Conservation (phyloP, 192 early-diverging fungal species). For the Hyaloraphidium curvatum region DNA sequence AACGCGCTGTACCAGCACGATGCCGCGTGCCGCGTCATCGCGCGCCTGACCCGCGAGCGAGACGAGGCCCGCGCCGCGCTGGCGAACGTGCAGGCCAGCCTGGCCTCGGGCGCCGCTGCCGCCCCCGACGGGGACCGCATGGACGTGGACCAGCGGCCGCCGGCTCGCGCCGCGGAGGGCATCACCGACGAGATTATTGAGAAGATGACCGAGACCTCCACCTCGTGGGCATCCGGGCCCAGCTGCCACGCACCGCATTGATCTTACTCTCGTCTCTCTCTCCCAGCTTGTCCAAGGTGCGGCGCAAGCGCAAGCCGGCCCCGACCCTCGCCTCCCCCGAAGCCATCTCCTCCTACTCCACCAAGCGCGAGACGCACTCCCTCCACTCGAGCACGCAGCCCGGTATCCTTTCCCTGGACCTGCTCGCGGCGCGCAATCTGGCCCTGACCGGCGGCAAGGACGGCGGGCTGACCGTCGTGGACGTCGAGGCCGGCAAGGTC, state of each 20-base stretch:
- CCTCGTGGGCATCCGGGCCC: slow-evolving; percentile 18
- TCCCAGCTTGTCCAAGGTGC: slow-evolving; percentile 33
- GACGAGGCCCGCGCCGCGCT: slow-evolving; percentile 60
- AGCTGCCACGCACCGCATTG: neutral
- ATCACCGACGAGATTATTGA: slow-evolving; percentile 10
- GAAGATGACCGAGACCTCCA: slow-evolving; percentile 29
- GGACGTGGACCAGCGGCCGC: slow-evolving; percentile 26
- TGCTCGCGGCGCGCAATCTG: slow-evolving; percentile 25
- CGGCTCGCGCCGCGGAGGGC: slow-evolving; percentile 19
- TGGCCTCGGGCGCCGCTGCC: slow-evolving; percentile 11
- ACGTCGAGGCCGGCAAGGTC: slow-evolving; percentile 37
- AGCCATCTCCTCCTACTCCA: slow-evolving; percentile 34
- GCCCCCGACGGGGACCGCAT: slow-evolving; percentile 18
- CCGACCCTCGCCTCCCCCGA: slow-evolving; percentile 37
- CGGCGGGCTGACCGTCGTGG: slow-evolving; percentile 55
- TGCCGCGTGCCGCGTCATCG: slow-evolving; percentile 87
- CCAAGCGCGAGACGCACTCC: slow-evolving; percentile 28
- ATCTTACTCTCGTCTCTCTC: neutral
- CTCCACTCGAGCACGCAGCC: slow-evolving; percentile 54
- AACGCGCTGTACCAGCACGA: slow-evolving; percentile 93
- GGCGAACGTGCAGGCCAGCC: slow-evolving; percentile 11
- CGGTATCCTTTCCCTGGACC: slow-evolving; percentile 27
- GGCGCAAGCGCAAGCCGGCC: slow-evolving; percentile 72
- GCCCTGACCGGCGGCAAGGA: slow-evolving; percentile 63
- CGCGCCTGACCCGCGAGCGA: slow-evolving; percentile 71